Evolutionary conservation across 345 rosid genomes (phyloP), one percentile per base, ranked within the genome.

Genomic region (Eucalyptus erythrocorys): DNA sequence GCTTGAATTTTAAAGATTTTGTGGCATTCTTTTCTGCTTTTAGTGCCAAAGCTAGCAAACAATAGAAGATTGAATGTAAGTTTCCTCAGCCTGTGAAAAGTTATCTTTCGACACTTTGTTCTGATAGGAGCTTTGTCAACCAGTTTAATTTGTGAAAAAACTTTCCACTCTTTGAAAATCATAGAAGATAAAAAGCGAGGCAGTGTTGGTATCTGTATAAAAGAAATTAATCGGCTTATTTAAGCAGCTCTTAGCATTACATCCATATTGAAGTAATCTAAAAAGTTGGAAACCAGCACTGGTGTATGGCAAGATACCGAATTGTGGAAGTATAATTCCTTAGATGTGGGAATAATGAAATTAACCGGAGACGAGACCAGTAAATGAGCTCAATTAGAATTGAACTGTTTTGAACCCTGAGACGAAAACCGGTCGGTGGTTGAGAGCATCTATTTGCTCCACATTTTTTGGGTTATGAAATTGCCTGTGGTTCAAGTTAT

Each of bases 1-100:
- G 96, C 14, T 92, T 95, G 94, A 96, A 96, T 89, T 96, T 96
- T 49, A 96, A 94, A 94, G 97, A 94, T 88, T 96, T 96, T 88
- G 95, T 94, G 50, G 95, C 95, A 59, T 96, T 95, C 92, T 91
- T 96, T 92, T 96, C 98, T 48, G 91, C 94, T 16, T 96, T 95
- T 88, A 94, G 95, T 91, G 90, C 94, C 53, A 94, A 92, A 91
- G 95, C 98, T 87, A 92, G 91, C 66, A 30, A 87, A 53, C 94
- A 90, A 85, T 93, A 94, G 90, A 96, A 95, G 92, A 66, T 95
- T 61, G 91, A 92, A 79, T 85, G 97, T 96, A 88, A 90, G 93
- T 90, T 71, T 88, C 50, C 32, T 86, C 64, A 19, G 66, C 21
- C n/a, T 53, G 64, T 53, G 6, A 53, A 51, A 85, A 48, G 42